phyloP scores from a whole-genome alignment of 257 asterid genomes.

The Rauvolfia tetraphylla region DNA sequence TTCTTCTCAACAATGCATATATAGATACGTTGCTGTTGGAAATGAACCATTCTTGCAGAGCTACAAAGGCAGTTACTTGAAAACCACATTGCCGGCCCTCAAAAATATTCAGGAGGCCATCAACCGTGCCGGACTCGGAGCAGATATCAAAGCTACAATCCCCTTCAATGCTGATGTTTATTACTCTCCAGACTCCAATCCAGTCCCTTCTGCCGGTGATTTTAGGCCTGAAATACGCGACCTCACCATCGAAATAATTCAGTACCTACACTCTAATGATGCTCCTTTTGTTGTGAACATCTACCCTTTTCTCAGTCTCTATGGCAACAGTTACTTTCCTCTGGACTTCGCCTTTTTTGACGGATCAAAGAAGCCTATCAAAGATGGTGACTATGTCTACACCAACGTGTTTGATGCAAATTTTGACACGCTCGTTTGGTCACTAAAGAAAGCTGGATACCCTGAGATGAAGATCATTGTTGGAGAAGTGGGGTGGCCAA shows the following conservation, averaged over 20 bases:
- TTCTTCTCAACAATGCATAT: background rate
- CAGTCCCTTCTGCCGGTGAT: slow-evolving; percentile 85
- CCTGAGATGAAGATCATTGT: slow-evolving; percentile 66
- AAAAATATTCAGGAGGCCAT: slow-evolving; percentile 75
- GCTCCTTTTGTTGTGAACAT: slow-evolving; percentile 91
- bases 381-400: slow-evolving; percentile 54
- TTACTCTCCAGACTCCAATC: slow-evolving; percentile 78
- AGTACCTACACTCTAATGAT: slow-evolving; percentile 50
- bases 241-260: slow-evolving; percentile 56
- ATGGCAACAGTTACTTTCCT: slow-evolving; percentile 65
- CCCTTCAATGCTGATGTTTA: slow-evolving; percentile 90
- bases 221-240: slow-evolving; percentile 84
- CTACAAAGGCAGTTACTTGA: slow-evolving; percentile 59
- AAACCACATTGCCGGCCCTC: slow-evolving; percentile 67
- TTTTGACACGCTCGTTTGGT: slow-evolving; percentile 70
- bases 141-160: slow-evolving; percentile 63
- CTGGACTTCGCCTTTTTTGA: slow-evolving; percentile 81
- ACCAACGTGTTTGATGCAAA: slow-evolving; percentile 91
- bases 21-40: slow-evolving; percentile 90
- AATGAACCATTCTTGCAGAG: slow-evolving; percentile 86
- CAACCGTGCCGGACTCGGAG: slow-evolving; percentile 61
- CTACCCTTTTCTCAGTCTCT: slow-evolving; percentile 84
- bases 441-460: slow-evolving; percentile 71
- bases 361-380: slow-evolving; percentile 52
- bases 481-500: slow-evolving; percentile 98